A percentile compares a stretch with the other conserved stretches of the same genome.
Evolutionary conservation across 2,329 filamentous ascomycete species (phyloP).

Genomic region (Trichothecium roseum): DNA sequence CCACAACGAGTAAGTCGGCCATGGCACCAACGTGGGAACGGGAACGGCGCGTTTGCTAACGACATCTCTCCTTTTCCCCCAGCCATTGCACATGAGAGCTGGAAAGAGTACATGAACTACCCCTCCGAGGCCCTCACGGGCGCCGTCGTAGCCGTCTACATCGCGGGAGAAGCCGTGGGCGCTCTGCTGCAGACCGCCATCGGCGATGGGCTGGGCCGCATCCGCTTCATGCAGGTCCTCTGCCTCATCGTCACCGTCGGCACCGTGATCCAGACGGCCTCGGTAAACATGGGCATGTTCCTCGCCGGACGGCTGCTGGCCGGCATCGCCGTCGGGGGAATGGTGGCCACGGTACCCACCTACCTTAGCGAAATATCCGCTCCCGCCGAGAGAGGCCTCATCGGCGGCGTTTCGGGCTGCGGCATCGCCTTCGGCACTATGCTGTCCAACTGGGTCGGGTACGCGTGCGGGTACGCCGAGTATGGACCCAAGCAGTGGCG

Average conservation of each 20-base stretch:
- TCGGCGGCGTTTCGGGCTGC: slow-evolving; percentile 19
- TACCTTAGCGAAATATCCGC: slow-evolving; percentile 17
- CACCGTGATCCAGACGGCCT: slow-evolving; percentile 15
- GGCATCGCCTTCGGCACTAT: slow-evolving; percentile 25
- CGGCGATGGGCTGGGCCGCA: slow-evolving; percentile 40
- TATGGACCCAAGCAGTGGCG: slow-evolving; percentile 20
- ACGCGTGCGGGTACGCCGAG: slow-evolving; percentile 18
- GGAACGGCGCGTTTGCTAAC: no score
- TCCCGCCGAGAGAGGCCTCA: slow-evolving; percentile 13
- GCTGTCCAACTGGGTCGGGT: slow-evolving; percentile 28
- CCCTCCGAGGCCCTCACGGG: slow-evolving; percentile 45
- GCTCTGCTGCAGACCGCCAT: slow-evolving; percentile 41
- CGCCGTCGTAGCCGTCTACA: slow-evolving; percentile 46
- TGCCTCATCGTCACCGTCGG: slow-evolving; percentile 39
- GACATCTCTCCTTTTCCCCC: background rate
- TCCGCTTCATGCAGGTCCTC: slow-evolving; percentile 43
- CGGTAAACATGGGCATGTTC: slow-evolving; percentile 14
- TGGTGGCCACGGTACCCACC: slow-evolving; percentile 11
- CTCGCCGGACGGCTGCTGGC: slow-evolving; percentile 14
- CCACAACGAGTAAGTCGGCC: slow-evolving; percentile 40
- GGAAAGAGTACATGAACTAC: slow-evolving; percentile 47
- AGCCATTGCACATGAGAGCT: slow-evolving; percentile 49
- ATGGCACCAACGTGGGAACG: no score
- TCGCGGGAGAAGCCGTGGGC: slow-evolving; percentile 47
- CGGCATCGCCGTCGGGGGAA: slow-evolving; percentile 13